phyloP scores from a whole-genome alignment of 495 filamentous ascomycete species.

The Trichoderma erinaceum region DNA sequence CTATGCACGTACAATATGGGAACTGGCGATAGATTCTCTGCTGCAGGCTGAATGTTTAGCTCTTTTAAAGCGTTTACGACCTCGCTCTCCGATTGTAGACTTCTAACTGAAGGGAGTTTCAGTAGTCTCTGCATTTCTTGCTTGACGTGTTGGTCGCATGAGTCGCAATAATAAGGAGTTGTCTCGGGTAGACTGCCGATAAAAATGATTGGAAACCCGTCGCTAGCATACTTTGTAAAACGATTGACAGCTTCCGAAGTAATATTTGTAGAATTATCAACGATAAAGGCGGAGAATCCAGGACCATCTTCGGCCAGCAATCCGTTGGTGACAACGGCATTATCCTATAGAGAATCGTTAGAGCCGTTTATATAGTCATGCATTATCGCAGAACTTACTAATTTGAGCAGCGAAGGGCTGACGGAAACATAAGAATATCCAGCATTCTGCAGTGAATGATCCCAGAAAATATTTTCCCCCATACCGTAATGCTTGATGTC shows the following conservation, averaged over 20 bases:
- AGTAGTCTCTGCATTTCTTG: not conserved
- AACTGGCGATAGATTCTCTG: not conserved
- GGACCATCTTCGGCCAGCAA: constrained; percentile 12
- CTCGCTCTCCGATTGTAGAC: not conserved
- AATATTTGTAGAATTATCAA: constrained; percentile 14
- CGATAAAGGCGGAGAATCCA: constrained; percentile 10
- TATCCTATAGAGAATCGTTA: not conserved
- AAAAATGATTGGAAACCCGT: constrained; percentile 13
- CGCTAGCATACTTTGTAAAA: constrained; percentile 9
- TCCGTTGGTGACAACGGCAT: constrained; percentile 10
- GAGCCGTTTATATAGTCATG: not conserved
- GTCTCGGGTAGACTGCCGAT: constrained; percentile 5
- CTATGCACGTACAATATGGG: constrained; percentile 13
- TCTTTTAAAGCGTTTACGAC: not conserved
- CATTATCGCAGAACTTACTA: not conserved
- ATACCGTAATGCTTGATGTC: constrained; percentile 15
- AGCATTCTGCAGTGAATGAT: constrained; percentile 10
- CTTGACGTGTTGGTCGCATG: constrained; percentile 11
- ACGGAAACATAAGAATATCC: constrained; percentile 14
- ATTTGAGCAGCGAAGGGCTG: constrained; percentile 13
- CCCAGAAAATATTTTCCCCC: constrained; percentile 13
- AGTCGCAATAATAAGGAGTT: constrained; percentile 14
- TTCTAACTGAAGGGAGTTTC: constrained; percentile 3
- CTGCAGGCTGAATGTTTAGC: constrained; percentile 8
- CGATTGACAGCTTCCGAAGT: constrained; percentile 5